Evolutionary conservation across 768 basidiomycete genomes (phyloP).

Genomic region (Pleurotus giganteus): DNA sequence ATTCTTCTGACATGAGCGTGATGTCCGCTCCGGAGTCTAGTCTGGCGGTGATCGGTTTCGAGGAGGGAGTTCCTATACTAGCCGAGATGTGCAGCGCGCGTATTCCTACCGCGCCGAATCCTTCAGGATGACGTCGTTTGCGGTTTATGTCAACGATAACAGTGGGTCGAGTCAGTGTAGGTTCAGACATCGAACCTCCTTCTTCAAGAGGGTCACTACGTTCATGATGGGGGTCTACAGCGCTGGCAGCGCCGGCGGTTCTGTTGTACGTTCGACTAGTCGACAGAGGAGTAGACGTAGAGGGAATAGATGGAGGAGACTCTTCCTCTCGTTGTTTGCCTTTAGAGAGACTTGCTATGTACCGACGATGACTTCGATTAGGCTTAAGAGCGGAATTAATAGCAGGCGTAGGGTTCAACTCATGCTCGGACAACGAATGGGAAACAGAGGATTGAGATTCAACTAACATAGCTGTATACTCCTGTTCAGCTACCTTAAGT

Average conservation of each 20-base stretch:
- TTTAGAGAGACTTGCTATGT: neutral
- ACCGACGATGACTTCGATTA: neutral
- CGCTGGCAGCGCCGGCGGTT: neutral
- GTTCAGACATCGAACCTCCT: neutral
- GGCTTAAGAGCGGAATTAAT: neutral
- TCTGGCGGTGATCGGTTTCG: neutral
- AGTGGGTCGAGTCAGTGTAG: neutral
- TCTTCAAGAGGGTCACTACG: neutral
- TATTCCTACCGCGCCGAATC: neutral
- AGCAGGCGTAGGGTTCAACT: neutral
- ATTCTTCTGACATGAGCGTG: slow-evolving; percentile 15
- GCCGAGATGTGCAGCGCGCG: slow-evolving; percentile 11
- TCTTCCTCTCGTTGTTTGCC: neutral
- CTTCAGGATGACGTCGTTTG: neutral
- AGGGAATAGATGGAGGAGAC: neutral
- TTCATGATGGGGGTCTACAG: neutral
- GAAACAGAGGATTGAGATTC: neutral
- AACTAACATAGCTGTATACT: slow-evolving; percentile 9
- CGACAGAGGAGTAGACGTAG: neutral
- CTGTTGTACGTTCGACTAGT: neutral
- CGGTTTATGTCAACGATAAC: neutral
- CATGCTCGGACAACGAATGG: neutral
- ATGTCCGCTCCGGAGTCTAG: slow-evolving; percentile 16
- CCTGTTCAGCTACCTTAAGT: slow-evolving; percentile 6
- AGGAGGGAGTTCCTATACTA: neutral